A percentile compares a stretch with the other conserved stretches of the same genome.
These are phyloP conservation scores for Annulohypoxylon maeteangense DNA, from an alignment of 495 filamentous ascomycete genomes.

Conservation along the genomic window DNA sequence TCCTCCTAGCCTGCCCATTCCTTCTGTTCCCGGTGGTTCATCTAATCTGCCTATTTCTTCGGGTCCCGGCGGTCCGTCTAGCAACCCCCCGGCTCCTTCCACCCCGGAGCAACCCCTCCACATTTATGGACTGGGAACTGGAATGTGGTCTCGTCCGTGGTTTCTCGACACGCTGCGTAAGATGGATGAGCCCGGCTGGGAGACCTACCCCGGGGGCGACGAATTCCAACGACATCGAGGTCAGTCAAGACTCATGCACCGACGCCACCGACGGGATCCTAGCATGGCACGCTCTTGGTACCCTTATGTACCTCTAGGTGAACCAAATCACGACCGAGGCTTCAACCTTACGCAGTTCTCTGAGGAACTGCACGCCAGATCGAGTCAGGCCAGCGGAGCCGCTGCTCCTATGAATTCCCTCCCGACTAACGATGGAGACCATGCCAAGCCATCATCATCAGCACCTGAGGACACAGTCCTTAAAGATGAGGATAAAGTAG, in stretches of 20 bases:
- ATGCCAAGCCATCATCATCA: background rate
- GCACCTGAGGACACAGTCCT: background rate
- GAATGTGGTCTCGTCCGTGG: background rate
- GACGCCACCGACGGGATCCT: background rate
- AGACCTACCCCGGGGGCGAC: background rate
- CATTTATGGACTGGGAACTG: background rate
- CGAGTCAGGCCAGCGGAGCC: background rate
- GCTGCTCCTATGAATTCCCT: background rate
- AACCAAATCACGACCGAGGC: background rate
- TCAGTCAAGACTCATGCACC: background rate
- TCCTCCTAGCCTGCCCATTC: background rate
- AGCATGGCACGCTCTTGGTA: background rate
- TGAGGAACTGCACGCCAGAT: background rate
- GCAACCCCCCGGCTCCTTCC: background rate
- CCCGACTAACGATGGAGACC: background rate
- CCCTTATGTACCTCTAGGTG: background rate
- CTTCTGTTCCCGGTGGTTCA: background rate
- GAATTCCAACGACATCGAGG: background rate
- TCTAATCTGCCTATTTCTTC: background rate
- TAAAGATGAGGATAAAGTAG: background rate
- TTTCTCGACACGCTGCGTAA: background rate
- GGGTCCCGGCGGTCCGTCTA: background rate
- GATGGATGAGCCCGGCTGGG: background rate
- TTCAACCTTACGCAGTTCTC: background rate
- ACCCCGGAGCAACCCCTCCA: background rate